Evolutionary conservation across 176 grass and related monocot genomes (phyloP), one percentile per base, ranked within the genome.

Genomic region (Cymbopogon citratus): DNA sequence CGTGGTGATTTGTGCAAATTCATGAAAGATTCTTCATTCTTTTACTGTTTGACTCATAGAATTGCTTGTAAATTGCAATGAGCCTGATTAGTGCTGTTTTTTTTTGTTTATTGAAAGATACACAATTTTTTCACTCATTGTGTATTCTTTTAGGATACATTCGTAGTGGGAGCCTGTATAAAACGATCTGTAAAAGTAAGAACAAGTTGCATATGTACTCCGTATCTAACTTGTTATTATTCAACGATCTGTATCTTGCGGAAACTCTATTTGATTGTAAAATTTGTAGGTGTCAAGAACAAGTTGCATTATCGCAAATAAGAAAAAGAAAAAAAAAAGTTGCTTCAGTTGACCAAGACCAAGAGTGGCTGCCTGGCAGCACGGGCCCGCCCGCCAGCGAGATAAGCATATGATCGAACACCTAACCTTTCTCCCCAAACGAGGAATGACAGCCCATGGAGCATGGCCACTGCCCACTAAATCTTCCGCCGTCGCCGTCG

Each of bases 381-480:
- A 46, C 0, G 21, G 78, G 23, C 2, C 72, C 73, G 6, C 70
- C 4, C 21, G 49, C 61, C 46, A 44, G 69, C 19, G 35, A 66
- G 19, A 69, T 18, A 29, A n/a, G 7, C 52, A 69, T 71, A 73
- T 78, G 66, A 1, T 73, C 24, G 23, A 83, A 79, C 43, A 25
- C 56, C 41, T 25, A 2, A 23, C 69, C 49, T 5, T n/a, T 27
- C n/a, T 14, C 41, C 41, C 40, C 40, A 15, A 5, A 33, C 36
- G 46, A 40, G 23, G 62, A n/a, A 36, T 9, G 2, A 45, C 9
- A 21, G n/a, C 27, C 52, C 18, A 70, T 39, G 51, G 36, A 14
- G 43, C 59, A 89, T 89, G 87, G 56, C 21, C 73, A 24, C 66
- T 12, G 73, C n/a, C n/a, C n/a, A n/a, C n/a, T n/a, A n/a, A 86